Conservation (phyloP, 2,329 filamentous ascomycete species). For the Daldinia sp. region DNA sequence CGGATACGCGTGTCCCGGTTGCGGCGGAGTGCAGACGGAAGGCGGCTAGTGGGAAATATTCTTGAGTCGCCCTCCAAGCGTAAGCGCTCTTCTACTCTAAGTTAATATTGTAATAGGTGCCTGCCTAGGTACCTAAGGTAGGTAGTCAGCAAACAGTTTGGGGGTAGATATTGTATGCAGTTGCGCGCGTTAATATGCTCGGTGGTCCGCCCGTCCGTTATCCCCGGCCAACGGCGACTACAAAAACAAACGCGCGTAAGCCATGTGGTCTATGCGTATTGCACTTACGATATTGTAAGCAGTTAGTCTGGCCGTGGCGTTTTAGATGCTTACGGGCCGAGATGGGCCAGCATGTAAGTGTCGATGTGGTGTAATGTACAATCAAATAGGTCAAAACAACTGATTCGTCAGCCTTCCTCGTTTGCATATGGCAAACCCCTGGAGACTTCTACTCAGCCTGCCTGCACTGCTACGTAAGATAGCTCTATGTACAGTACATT, state of each 20-base stretch:
- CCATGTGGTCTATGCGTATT: conserved; percentile 14
- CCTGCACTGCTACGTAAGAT: conserved; percentile 23
- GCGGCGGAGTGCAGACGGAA: conserved; percentile 34
- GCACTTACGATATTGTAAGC: conserved; percentile 16
- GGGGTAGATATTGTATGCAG: conserved; percentile 1
- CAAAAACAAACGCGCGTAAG: conserved; percentile 22
- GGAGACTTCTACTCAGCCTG: conserved; percentile 32
- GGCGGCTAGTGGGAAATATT: conserved; percentile 16
- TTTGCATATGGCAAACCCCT: conserved; percentile 26
- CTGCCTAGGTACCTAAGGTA: neutral
- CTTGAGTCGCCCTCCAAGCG: conserved; percentile 21
- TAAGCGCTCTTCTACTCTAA: conserved; percentile 21
- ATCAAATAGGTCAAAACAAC: conserved; percentile 9
- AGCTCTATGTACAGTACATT: conserved; percentile 32
- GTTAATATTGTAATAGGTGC: neutral
- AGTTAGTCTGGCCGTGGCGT: conserved; percentile 17
- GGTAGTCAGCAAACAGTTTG: conserved; percentile 7
- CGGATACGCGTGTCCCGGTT: conserved; percentile 23
- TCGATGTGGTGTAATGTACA: neutral
- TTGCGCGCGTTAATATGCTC: conserved; percentile 21
- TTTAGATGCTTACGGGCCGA: conserved; percentile 29
- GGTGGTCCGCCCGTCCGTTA: conserved; percentile 1
- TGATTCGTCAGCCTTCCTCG: conserved; percentile 35
- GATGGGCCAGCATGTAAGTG: neutral
- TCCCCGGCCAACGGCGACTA: conserved; percentile 7